A percentile compares a stretch with the other conserved stretches of the same genome.
Evolutionary conservation across 1,139 yeast genomes (phyloP).

Genomic region (Saccharomycopsis hybrid): DNA sequence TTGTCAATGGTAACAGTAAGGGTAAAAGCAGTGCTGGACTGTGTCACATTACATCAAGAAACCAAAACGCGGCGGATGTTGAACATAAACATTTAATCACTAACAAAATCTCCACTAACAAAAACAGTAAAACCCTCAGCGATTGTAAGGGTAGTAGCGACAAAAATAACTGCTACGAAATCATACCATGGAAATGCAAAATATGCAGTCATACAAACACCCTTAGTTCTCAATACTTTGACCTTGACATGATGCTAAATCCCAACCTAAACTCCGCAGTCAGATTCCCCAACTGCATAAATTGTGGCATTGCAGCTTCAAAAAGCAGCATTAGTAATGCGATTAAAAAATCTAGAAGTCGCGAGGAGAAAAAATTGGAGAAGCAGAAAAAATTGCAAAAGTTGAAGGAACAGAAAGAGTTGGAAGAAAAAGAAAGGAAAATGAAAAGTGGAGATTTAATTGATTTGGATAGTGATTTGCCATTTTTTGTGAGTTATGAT

Average conservation of each 20-base stretch:
- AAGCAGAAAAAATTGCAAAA: background rate
- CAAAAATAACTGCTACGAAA: too few relatives aligned
- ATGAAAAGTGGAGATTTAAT: background rate
- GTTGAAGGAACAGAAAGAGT: background rate
- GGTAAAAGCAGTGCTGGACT: too few relatives aligned
- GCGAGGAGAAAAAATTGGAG: background rate
- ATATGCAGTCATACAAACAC: constrained; percentile 14
- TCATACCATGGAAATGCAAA: constrained; percentile 19
- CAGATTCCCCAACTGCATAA: constrained; percentile 15
- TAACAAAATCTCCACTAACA: too few relatives aligned
- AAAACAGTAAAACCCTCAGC: too few relatives aligned
- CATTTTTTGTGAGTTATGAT: too few relatives aligned
- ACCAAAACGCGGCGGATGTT: too few relatives aligned
- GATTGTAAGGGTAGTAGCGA: too few relatives aligned
- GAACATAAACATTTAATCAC: too few relatives aligned
- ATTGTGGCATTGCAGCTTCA: constrained; percentile 17
- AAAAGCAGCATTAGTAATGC: constrained; percentile 12
- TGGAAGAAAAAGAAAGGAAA: background rate
- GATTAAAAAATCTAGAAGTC: constrained; percentile 9
- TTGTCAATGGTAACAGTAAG: too few relatives aligned
- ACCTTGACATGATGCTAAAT: constrained; percentile 12
- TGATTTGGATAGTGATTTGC: constrained; percentile 5
- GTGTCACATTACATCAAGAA: too few relatives aligned
- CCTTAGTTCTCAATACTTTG: constrained; percentile 6
- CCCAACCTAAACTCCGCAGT: constrained; percentile 8